Base-by-base conservation (phyloP, 1,284 basidiomycete species). In the Kwoniella shivajii region DNA sequence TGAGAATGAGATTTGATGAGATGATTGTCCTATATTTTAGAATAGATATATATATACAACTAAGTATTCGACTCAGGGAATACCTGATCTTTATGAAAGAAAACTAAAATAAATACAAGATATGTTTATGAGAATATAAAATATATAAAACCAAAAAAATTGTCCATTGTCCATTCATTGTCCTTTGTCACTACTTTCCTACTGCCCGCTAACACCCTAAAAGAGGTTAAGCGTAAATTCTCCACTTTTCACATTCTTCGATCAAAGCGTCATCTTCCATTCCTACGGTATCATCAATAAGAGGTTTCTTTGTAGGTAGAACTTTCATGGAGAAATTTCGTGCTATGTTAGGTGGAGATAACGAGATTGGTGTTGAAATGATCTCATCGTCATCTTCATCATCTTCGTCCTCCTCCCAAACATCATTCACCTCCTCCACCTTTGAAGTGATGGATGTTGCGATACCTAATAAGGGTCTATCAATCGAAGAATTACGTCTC, bases 321-420 rank as follows among this genome's bases (percentile, higher is more conserved):
- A 20, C 37, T 33, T 46, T 34, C n/a, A 14, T 27, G 3, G 7
- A 14, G 13, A 14, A 50, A 27, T 27, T 54, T 41, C 42, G 34
- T 33, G 49, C 20, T 31, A 59, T 47, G 22, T 48, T 29, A 29
- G 57, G 57, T 34, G 49, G 52, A 13, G 57, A 39, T 27, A 59
- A 37, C 4, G 55, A 39, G 24, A 50, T 50, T 18, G 55, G 37
- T 4, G 48, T 56, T 16, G 43, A 30, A 4, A 38, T 56, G 22
- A 44, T 38, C n/a, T 51, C 48, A 22, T 57, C 48, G 24, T 46
- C 43, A 16, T 57, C 54, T 27, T 41, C 37, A 24, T 57, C 55
- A 16, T 44, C 38, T 16, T 51, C 48, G 16, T 50, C 48, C n/a
- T 47, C 44, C n/a, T 18, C 18, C 13, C 41, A 34, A 26, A 16